Evolutionary conservation across 2,329 filamentous ascomycete species (phyloP), one percentile per base, ranked within the genome.

Genomic region (Cadophora malorum): DNA sequence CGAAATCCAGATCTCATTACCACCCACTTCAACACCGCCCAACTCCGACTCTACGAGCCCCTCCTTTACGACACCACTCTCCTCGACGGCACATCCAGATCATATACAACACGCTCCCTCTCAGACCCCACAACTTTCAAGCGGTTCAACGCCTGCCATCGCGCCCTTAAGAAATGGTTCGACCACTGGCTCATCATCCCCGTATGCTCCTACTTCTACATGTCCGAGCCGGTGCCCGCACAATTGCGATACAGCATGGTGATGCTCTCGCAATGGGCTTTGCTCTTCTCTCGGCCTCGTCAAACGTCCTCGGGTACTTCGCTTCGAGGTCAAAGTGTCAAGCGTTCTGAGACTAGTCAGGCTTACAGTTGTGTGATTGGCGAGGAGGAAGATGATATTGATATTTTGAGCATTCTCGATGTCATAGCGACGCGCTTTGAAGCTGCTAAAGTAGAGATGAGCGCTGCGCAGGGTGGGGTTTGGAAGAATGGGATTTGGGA

Each of bases 181-280:
- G 80, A 85, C 1, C 78, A 78, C 47, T 85, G 84, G 79, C 77
- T 83, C 1, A 73, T 78, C 0, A 75, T 87, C 0, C 81, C 85
- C 0, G 75, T 81, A 0, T 70, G 75, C 0, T 75, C 79, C 3
- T 85, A 83, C 65, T 81, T 82, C 66, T 78, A 80, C 35, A 77
- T 85, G 28, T 83, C 85, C 0, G 81, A 85, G 9, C 77, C 81
- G 0, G 73, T 80, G 0, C 82, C 79, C 41, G 76, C 80, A 0
- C 82, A 86, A 64, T 75, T 86, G 0, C 80, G 86, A 3, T 84
- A 85, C 63, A 81, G 80, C n/a, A 75, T 84, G 52, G 83, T 80
- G 4, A 84, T 85, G 79, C 78, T 86, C 0, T 80, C 82, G 1
- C 80, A 84, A 7, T 86, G 84, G 84, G 81, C 82, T 5, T 25